Base-by-base conservation (phyloP, 176 grass and related monocot genomes). In the Tillandsia leiboldiana region DNA sequence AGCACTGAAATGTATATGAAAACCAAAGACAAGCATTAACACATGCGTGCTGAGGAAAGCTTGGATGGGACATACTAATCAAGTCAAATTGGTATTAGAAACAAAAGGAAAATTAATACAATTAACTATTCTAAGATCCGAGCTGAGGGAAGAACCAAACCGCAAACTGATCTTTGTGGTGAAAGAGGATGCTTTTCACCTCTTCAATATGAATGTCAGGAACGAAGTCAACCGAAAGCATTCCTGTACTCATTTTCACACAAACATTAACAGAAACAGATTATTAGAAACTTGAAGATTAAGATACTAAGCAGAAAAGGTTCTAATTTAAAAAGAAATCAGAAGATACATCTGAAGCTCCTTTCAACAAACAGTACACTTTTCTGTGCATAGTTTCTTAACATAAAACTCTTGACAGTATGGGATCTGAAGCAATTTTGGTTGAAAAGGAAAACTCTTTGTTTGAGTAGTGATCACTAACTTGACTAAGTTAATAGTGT, bases 181-280 rank as follows among this genome's bases (percentile, higher is more conserved):
- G 74, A 85, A 71, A 83, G 51, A 97, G 82, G 65, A 84, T 76
- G 67, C 26, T 33, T 69, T 92, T 97, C 86, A 85, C 71, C 62
- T 83, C 86, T 83, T 97, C 89, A 42, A 85, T 72, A 75, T 85
- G 73, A 77, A 97, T 92, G 68, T 90, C 89, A 79, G 93, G 93
- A 67, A 78, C 26, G 26, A 97, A 90, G 66, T 92, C 93, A 70
- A 97, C 82, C 49, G 85, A 52, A 81, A 97, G 89, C 27, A 83
- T 85, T 83, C 86, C 93, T 97, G 74, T 67, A 23, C 77, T 20
- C 4, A 76, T 65, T 82, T 59, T 1, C 28, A 51, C 12, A 22
- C 27, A 69, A 83, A 70, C 15, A 15, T 54, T 17, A 50, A 28
- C 15, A n/a, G 26, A 66, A 20, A 63, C 13, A 48, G 47, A 70